Base-by-base conservation (phyloP, 2,329 filamentous ascomycete genomes). In the Pestalotiopsis sp. region DNA sequence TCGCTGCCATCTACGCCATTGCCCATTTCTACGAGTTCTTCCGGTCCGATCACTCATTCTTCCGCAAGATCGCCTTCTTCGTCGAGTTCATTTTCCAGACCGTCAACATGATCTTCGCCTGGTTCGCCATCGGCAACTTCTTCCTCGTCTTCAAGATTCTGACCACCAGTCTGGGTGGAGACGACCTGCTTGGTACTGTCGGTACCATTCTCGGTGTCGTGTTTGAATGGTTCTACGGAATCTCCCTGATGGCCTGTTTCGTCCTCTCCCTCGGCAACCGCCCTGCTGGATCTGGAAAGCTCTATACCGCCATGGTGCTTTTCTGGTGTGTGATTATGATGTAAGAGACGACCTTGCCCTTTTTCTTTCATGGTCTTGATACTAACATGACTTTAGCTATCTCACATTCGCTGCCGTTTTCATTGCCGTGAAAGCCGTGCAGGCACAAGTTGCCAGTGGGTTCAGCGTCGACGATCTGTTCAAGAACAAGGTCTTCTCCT, bases 121-220 rank as follows among this genome's bases (percentile, higher is more conserved):
- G 96, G 96, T 98, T 99, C 78, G 94, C 92, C 75, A 96, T 98
- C 77, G 93, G 96, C 77, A 99, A 99, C 83, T 99, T 99, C 87
- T 99, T 98, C 88, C 84, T 99, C 77, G 95, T 99, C 74, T 99
- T 99, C 85, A 95, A 95, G 80, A 98, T 99, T 78, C 85, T 99
- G 72, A 98, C 95, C 1, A 92, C 90, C 12, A 97, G 95, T 76
- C 85, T 99, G 72, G 92, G 93, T 60, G 86, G 88, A 31, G 75
- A 82, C 0, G 80, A 87, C 39, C 86, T 98, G 31, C 87, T 98
- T 1, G 93, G 94, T 63, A 90, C 87, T 4, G 89, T 89, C 11
- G 96, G 96, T 66, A 89, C 89, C 52, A 90, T 97, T 69, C 85
- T 99, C 1, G 92, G 94, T 67, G 91, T 98, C 36, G 87, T 98